These are phyloP conservation scores for Picea sitchensis DNA, from an alignment of 75 land plant genomes.

Conservation along the genomic window DNA sequence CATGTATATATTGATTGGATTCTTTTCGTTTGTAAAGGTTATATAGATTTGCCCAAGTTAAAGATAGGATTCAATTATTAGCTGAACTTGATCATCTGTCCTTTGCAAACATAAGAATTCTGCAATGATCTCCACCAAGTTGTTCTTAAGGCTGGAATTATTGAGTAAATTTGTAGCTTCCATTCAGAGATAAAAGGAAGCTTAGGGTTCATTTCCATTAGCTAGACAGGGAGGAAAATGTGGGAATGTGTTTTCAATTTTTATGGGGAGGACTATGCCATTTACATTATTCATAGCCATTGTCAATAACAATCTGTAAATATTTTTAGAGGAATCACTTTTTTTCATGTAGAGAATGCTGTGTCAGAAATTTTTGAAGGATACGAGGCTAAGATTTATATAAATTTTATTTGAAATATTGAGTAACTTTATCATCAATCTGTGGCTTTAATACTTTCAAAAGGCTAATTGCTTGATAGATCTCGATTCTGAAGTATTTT, in stretches of 20 bases:
- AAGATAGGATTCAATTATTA: no score
- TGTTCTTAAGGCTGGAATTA: no score
- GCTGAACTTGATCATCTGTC: no score
- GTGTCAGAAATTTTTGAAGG: background rate
- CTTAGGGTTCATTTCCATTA: background rate
- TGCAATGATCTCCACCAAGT: no score
- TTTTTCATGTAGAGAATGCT: background rate
- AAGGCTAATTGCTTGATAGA: background rate
- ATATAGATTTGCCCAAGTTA: no score
- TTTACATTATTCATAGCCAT: background rate
- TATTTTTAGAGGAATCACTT: background rate
- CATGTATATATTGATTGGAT: no score
- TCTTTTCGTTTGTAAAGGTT: no score
- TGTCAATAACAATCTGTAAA: background rate
- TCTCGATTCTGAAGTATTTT: background rate
- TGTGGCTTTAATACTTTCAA: background rate
- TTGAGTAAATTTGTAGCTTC: background rate
- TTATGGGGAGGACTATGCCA: background rate
- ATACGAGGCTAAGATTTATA: background rate
- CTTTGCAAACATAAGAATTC: no score
- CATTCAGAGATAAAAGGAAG: background rate
- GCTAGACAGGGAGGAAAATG: background rate
- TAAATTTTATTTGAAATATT: background rate
- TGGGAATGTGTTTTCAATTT: background rate
- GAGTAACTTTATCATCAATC: background rate